Evolutionary conservation across 345 rosid genomes (phyloP).

Genomic region (Camelina neglecta): DNA sequence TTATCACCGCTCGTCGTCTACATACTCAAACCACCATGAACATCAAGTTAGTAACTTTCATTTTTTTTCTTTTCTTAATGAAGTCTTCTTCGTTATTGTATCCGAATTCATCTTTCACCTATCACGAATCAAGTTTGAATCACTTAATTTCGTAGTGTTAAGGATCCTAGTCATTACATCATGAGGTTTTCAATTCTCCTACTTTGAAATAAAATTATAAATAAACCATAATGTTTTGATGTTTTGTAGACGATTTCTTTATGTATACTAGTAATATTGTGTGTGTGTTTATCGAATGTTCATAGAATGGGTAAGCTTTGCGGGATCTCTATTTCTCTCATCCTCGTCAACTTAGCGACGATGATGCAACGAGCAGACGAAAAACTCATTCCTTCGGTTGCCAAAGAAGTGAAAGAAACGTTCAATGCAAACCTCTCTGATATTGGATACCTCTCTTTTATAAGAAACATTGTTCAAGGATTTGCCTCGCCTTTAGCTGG

Average conservation of each 20-base stretch:
- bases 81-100: not conserved
- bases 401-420: slow-evolving; percentile 89
- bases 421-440: slow-evolving; percentile 77
- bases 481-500: slow-evolving; percentile 82
- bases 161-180: not conserved
- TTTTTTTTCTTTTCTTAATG: not conserved
- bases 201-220: not conserved
- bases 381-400: slow-evolving; percentile 80
- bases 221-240: not conserved
- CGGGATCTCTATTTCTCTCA: slow-evolving; percentile 77
- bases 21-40: slow-evolving; percentile 19
- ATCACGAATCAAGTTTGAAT: not conserved
- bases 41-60: slow-evolving; percentile 12
- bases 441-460: slow-evolving; percentile 78
- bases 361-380: slow-evolving; percentile 94
- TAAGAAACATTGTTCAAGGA: slow-evolving; percentile 88
- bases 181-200: not conserved
- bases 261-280: not conserved
- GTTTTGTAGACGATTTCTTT: not conserved
- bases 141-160: not conserved
- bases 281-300: slow-evolving; percentile 28
- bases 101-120: not conserved
- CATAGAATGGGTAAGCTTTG: slow-evolving; percentile 63
- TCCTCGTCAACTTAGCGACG: slow-evolving; percentile 82
- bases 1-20: not conserved